Base-by-base conservation (phyloP, 768 basidiomycete species). In the Pleurotus tuoliensis region DNA sequence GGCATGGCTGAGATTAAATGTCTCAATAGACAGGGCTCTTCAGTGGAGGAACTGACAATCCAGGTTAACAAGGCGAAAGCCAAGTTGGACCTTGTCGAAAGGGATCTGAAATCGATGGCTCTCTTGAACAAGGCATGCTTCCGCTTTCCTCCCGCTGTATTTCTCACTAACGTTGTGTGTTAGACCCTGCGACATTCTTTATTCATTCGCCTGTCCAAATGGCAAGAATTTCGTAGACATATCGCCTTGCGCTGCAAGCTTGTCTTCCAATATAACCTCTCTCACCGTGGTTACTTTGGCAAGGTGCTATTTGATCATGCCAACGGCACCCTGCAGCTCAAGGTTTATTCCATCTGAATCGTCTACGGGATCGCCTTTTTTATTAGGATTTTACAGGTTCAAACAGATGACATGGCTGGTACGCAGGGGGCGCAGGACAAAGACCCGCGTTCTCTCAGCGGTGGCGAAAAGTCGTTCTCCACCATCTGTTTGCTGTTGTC, bases 401-500 rank as follows among this genome's bases (percentile, higher is more conserved):
- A 89, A 74, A 94, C 92, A 7, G 91, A 94, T 55, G 92, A 94
- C 61, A 84, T 87, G 63, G 74, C 79, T 12, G 73, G 76, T 27
- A 85, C 86, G 0, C 85, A 87, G 68, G 80, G 75, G 3, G 71
- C 66, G 20, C 76, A 80, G 34, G 90, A 92, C 62, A 93, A 93
- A 69, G 90, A 94, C 65, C 89, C 93, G 3, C 86, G 85, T 38
- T 88, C 89, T 27, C 77, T 95, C 15, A 92, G 90, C 61, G 95
- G 95, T 47, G 95, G 96, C 39, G 96, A 98, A 70, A 96, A 97
- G 70, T 95, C 92, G 5, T 99, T 97, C 73, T 91, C 94, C 5
- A 98, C 96, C 0, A 93, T 98, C 60, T 95, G 94, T 62, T 71
- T 99, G 51, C 75, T 99, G 47, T 75, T 98, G n/a, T 87, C 97